Evolutionary conservation across 202 grass and related monocot species (phyloP).

Genomic region (Elaeis oleifera): DNA sequence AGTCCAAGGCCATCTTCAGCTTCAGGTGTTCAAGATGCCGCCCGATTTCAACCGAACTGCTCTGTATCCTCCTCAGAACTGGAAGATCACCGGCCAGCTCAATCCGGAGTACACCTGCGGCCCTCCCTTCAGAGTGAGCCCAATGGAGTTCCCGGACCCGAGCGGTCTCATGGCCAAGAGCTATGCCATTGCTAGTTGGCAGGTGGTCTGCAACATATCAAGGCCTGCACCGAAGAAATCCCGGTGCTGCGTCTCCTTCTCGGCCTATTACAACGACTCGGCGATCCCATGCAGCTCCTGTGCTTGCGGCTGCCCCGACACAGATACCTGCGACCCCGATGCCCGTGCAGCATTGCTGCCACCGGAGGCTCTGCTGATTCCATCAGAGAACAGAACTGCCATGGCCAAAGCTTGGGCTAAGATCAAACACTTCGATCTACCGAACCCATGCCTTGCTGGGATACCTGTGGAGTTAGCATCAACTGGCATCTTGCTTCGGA

Average conservation of each 20-base stretch:
- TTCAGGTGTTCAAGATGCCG: constrained; percentile 77
- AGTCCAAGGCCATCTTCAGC: constrained; percentile 73
- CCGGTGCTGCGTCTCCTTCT: constrained; percentile 92
- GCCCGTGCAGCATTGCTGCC: constrained; percentile 42
- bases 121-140: constrained; percentile 55
- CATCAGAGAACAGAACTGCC: constrained; percentile 65
- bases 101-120: constrained; percentile 69
- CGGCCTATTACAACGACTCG: constrained; percentile 78
- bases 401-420: constrained; percentile 67
- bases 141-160: constrained; percentile 68
- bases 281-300: constrained; percentile 73
- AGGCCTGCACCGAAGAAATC: constrained; percentile 37
- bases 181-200: constrained; percentile 79
- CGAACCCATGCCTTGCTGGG: constrained; percentile 51
- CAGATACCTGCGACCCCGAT: constrained; percentile 43
- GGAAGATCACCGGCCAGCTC: constrained; percentile 66
- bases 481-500: constrained; percentile 89
- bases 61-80: constrained; percentile 71
- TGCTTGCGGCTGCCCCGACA: constrained; percentile 57
- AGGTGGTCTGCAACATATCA: constrained; percentile 84
- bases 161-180: constrained; percentile 67
- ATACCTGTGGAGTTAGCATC: constrained; percentile 75
- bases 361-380: constrained; percentile 62
- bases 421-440: constrained; percentile 59
- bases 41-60: constrained; percentile 90